Conservation (phyloP, 768 basidiomycete genomes). For the Pilatotrama ljubarskyi region DNA sequence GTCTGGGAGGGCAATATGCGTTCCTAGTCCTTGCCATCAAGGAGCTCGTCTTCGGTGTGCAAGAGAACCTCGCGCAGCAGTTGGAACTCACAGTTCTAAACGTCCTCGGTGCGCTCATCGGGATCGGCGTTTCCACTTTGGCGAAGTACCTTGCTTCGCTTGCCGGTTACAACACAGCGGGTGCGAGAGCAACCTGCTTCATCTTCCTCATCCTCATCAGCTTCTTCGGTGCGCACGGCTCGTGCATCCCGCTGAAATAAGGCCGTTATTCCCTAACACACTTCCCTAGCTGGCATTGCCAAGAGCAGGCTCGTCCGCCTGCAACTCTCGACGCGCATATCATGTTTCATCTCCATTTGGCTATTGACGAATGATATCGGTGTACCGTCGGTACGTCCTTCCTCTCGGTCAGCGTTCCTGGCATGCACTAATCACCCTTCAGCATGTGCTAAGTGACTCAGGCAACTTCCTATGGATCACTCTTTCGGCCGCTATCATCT, state of each 20-base stretch:
- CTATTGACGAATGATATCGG: slow-evolving; percentile 42
- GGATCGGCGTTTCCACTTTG: slow-evolving; percentile 40
- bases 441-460: slow-evolving; percentile 31
- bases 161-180: slow-evolving; percentile 26
- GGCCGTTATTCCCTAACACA: background rate
- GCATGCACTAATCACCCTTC: background rate
- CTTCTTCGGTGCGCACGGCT: slow-evolving; percentile 36
- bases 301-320: slow-evolving; percentile 49
- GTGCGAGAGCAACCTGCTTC: slow-evolving; percentile 40
- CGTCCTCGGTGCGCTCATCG: slow-evolving; percentile 42
- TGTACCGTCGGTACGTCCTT: slow-evolving; percentile 32
- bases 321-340: slow-evolving; percentile 44
- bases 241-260: background rate
- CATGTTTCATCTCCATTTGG: slow-evolving; percentile 50
- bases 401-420: background rate
- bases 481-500: slow-evolving; percentile 38
- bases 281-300: slow-evolving; percentile 36
- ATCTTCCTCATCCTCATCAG: slow-evolving; percentile 41
- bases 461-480: slow-evolving; percentile 44
- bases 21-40: slow-evolving; percentile 42
- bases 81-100: slow-evolving; percentile 46
- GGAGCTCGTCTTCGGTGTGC: slow-evolving; percentile 48
- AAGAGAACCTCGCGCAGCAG: slow-evolving; percentile 49
- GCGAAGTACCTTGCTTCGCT: slow-evolving; percentile 37
- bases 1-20: slow-evolving; percentile 39